Base-by-base conservation (phyloP, 2,329 filamentous ascomycete species). In the Paecilomyces sp. region DNA sequence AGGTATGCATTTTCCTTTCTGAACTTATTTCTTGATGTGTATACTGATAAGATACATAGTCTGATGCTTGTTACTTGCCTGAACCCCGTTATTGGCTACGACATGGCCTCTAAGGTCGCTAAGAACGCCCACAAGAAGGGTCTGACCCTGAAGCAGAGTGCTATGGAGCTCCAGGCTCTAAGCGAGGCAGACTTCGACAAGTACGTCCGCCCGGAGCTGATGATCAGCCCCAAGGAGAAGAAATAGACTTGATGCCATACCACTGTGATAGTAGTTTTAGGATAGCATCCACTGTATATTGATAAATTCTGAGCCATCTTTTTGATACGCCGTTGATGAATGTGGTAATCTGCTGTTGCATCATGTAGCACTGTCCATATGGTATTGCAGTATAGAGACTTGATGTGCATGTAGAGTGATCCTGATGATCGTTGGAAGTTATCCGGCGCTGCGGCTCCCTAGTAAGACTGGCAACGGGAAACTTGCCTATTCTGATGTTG, bases 61-160 rank as follows among this genome's bases (percentile, higher is more conserved):
- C 84, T 99, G 70, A 99, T 99, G 94, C 85, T 97, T 66, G 94
- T 97, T 36, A 99, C 94, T 65, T 97, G 93, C 83, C 83, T 97
- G 64, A 97, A 97, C 84, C 92, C 92, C 67, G 91, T 96, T 77
- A 97, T 97, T 73, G 93, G 92, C 62, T 96, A 97, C 78, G 92
- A 97, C 75, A 95, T 95, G 90, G 92, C 92, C 57, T 92, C 88
- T 78, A 96, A 96, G 83, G 92, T 96, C 25, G 92, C 92, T 72
- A 97, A 97, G 88, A 95, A 99, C 73, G 94, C 94, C 15, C 94
- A 99, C 82, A 97, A 97, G 86, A 97, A 97, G 86, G 92, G 92
- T 34, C 79, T 93, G 57, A 97, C 92, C 25, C 85, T 99, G 61
- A 97, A 97, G 83, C 81, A 96, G 80, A 93, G 89, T 71, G 93